Conservation (phyloP, 169 alveolate genomes). For the Plasmodium falciparum region DNA sequence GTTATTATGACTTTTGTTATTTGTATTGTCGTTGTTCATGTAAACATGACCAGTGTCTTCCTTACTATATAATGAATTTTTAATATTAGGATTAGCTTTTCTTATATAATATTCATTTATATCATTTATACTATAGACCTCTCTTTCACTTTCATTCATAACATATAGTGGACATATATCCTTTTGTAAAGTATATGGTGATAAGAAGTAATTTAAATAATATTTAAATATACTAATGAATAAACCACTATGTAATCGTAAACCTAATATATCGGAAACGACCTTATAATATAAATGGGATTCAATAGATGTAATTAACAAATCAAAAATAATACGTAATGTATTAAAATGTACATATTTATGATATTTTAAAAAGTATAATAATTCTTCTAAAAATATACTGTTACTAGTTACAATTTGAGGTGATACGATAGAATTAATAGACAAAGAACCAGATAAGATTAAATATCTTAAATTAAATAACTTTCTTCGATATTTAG, state of each 20-base stretch:
- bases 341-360: slow-evolving; percentile 44
- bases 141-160: slow-evolving; percentile 26
- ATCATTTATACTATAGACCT: slow-evolving; percentile 42
- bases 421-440: slow-evolving; percentile 47
- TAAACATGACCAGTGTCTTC: background rate
- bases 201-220: slow-evolving; percentile 52
- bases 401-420: slow-evolving; percentile 51
- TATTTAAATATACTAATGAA: slow-evolving; percentile 66
- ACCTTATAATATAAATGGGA: slow-evolving; percentile 62
- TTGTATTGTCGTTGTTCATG: background rate
- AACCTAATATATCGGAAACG: slow-evolving; percentile 63
- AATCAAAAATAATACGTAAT: slow-evolving; percentile 46
- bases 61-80: background rate
- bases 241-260: slow-evolving; percentile 69
- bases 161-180: slow-evolving; percentile 64
- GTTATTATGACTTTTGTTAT: background rate
- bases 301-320: slow-evolving; percentile 61
- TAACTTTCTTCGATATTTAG: slow-evolving; percentile 62
- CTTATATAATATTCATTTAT: slow-evolving; percentile 20
- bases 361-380: slow-evolving; percentile 56
- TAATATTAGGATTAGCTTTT: background rate
- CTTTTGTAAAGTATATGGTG: slow-evolving; percentile 35
- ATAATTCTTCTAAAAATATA: slow-evolving; percentile 56
- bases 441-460: slow-evolving; percentile 54
- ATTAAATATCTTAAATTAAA: slow-evolving; percentile 58